Evolutionary conservation across 352 stramenopile genomes (phyloP).

Genomic region (Phytophthora niederhauseri): DNA sequence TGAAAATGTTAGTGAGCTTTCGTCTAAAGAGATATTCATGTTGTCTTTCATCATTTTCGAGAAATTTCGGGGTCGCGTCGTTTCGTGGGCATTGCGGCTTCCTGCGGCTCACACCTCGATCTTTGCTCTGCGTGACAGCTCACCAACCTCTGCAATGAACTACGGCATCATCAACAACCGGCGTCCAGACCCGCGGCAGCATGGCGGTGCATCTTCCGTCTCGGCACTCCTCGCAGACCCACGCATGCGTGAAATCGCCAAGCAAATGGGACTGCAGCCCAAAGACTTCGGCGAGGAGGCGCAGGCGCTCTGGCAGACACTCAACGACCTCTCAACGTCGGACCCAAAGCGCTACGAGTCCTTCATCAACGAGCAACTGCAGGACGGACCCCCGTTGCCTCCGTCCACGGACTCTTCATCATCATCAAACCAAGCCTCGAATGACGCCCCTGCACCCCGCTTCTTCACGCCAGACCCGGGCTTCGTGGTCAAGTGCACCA

Average conservation of each 20-base stretch:
- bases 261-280: constrained; percentile 80
- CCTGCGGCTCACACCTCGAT: constrained; percentile 21
- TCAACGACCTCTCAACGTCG: constrained; percentile 72
- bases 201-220: constrained; percentile 16
- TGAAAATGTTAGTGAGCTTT: background rate
- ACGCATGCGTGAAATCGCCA: constrained; percentile 79
- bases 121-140: constrained; percentile 6
- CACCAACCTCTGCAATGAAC: constrained; percentile 56
- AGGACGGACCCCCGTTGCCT: constrained; percentile 54
- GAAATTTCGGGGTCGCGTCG: constrained; percentile 19
- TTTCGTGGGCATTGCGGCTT: constrained; percentile 11
- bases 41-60: background rate
- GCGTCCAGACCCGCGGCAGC: constrained; percentile 43
- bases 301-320: constrained; percentile 71
- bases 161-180: constrained; percentile 88
- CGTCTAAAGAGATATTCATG: background rate
- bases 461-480: constrained; percentile 74
- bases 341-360: constrained; percentile 75
- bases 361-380: constrained; percentile 86
- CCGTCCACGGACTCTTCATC: constrained; percentile 12
- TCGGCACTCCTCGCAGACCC: constrained; percentile 57
- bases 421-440: constrained; percentile 5
- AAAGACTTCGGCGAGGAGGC: constrained; percentile 73
- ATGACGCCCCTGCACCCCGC: constrained; percentile 21
- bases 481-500: constrained; percentile 81